Evolutionary conservation across 2,329 filamentous ascomycete species (phyloP).

Genomic region (Fusarium udum): DNA sequence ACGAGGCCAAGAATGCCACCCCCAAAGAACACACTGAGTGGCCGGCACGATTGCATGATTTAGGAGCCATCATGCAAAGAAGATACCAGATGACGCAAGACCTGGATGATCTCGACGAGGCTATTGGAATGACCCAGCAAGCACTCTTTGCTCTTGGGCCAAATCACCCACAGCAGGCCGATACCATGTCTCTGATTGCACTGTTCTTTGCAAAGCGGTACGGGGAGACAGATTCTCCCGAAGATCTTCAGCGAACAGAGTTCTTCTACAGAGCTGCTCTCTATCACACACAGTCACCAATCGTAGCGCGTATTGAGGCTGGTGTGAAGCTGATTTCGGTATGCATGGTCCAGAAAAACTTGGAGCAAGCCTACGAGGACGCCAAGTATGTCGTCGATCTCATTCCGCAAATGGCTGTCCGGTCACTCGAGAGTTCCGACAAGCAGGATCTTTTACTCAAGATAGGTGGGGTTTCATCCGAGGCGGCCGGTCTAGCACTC

Average conservation of each 20-base stretch:
- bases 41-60: not conserved
- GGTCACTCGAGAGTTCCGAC: not conserved
- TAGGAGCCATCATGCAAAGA: not conserved
- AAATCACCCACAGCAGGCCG: not conserved
- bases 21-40: not conserved
- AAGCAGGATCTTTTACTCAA: not conserved
- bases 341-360: not conserved
- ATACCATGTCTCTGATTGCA: not conserved
- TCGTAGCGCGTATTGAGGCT: not conserved
- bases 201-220: not conserved
- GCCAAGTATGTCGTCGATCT: not conserved
- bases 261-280: not conserved
- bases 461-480: not conserved
- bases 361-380: not conserved
- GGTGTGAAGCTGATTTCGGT: not conserved
- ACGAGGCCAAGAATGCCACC: not conserved
- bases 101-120: not conserved
- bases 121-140: not conserved
- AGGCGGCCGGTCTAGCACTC: not conserved
- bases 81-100: not conserved
- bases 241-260: not conserved
- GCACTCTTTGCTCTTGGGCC: not conserved
- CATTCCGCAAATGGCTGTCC: not conserved
- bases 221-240: not conserved
- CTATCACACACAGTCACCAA: not conserved